phyloP scores from a whole-genome alignment of 176 grass and related monocot species.

The Avena sativa region DNA sequence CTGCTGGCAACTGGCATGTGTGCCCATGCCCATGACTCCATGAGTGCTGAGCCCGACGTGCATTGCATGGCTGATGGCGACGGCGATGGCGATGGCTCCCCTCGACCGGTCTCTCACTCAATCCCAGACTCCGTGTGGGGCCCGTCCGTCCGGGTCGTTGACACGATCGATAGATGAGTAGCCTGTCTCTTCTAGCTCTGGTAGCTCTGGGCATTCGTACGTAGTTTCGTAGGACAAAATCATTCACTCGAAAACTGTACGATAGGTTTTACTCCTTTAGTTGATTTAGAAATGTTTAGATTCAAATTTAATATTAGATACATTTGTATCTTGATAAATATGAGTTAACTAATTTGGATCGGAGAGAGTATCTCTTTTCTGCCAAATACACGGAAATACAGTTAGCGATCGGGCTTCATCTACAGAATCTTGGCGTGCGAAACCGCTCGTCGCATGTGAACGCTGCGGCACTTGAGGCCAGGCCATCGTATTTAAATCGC shows the following conservation, averaged over 20 bases:
- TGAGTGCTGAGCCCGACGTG: constrained; percentile 21
- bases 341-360: too few relatives aligned
- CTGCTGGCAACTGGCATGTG: neutral
- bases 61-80: neutral
- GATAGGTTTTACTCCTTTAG: neutral
- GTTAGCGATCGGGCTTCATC: neutral
- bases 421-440: neutral
- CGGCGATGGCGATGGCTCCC: neutral
- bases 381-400: neutral
- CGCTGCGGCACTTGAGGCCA: neutral
- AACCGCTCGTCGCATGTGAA: neutral
- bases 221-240: neutral
- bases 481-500: neutral
- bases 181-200: neutral
- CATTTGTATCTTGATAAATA: too few relatives aligned
- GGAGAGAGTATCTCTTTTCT: neutral
- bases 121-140: constrained; percentile 45
- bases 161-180: neutral
- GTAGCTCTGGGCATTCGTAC: neutral
- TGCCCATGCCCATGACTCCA: neutral
- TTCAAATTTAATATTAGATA: too few relatives aligned
- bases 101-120: neutral
- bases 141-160: constrained; percentile 12
- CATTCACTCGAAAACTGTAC: neutral
- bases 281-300: too few relatives aligned